A percentile compares a stretch with the other conserved stretches of the same genome.
Conservation (phyloP, 2,329 filamentous ascomycete species). For the Canariomyces notabilis region DNA sequence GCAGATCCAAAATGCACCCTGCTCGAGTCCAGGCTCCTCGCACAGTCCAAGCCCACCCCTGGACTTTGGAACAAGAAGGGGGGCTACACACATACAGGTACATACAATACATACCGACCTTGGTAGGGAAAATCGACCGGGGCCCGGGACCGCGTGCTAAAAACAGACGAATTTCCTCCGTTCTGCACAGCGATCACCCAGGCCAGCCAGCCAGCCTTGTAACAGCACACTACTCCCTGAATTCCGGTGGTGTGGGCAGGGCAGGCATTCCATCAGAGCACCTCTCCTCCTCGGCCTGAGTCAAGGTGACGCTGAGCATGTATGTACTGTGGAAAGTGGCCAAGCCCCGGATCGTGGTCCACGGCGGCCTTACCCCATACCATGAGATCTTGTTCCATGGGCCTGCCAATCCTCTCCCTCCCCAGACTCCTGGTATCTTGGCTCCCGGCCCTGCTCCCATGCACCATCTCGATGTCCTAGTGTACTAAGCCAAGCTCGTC, state of each 20-base stretch:
- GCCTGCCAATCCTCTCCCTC: slow-evolving; percentile 11
- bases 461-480: slow-evolving; percentile 13
- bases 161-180: slow-evolving; percentile 20
- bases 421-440: slow-evolving; percentile 16
- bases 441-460: slow-evolving; percentile 11
- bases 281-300: slow-evolving; percentile 1
- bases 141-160: slow-evolving; percentile 22
- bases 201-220: slow-evolving; percentile 19
- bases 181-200: slow-evolving; percentile 16
- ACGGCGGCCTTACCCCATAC: neutral
- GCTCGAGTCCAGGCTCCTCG: slow-evolving; percentile 14
- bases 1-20: slow-evolving; percentile 11
- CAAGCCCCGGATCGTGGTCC: too few relatives aligned
- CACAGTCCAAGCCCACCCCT: slow-evolving; percentile 17
- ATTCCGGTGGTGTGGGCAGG: slow-evolving; percentile 22
- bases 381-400: slow-evolving; percentile 10
- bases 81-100: too few relatives aligned
- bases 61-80: slow-evolving; percentile 17
- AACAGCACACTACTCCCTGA: too few relatives aligned
- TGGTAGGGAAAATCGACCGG: slow-evolving; percentile 16
- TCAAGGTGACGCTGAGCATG: slow-evolving; percentile 5
- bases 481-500: slow-evolving; percentile 10
- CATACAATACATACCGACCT: too few relatives aligned
- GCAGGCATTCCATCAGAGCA: slow-evolving; percentile 10
- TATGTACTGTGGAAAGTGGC: too few relatives aligned